Conservation (phyloP, 164 flowering plant genomes). For the Berberis vulgaris region DNA sequence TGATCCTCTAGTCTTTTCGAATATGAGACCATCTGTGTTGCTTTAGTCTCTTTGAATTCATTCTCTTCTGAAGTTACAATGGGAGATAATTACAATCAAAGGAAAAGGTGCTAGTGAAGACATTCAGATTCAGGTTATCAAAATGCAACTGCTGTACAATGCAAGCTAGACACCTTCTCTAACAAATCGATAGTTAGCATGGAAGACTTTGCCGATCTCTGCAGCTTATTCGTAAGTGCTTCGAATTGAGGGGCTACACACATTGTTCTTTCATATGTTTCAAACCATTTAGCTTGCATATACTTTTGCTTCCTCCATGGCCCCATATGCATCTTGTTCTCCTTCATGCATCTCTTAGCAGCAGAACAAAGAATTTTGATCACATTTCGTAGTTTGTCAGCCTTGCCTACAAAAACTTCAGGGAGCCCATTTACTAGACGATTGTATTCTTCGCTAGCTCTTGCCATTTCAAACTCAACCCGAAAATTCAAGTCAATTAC, state of each 20-base stretch:
- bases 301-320: constrained; percentile 92
- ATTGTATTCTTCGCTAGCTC: constrained; percentile 63
- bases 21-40: no score
- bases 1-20: no score
- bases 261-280: constrained; percentile 21
- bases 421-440: constrained; percentile 47
- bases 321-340: constrained; percentile 81
- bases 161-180: constrained; percentile 4
- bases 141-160: constrained; percentile 8
- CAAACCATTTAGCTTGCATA: constrained; percentile 88
- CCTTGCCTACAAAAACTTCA: constrained; percentile 67
- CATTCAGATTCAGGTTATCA: not conserved
- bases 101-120: not conserved
- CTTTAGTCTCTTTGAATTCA: no score
- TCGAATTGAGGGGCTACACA: not conserved
- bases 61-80: no score
- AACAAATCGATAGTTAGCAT: constrained; percentile 5
- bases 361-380: constrained; percentile 62
- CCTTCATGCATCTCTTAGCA: constrained; percentile 79
- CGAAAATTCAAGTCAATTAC: constrained; percentile 67
- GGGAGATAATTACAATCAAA: not conserved
- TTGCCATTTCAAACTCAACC: constrained; percentile 79
- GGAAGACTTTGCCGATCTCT: constrained; percentile 29
- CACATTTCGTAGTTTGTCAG: constrained; percentile 40
- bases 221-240: constrained; percentile 8